Percentiles rank a stretch among this genome's conserved stretches.
Evolutionary conservation across 2,329 filamentous ascomycete genomes (phyloP).

Genomic region (Exophiala lecanii-corni): DNA sequence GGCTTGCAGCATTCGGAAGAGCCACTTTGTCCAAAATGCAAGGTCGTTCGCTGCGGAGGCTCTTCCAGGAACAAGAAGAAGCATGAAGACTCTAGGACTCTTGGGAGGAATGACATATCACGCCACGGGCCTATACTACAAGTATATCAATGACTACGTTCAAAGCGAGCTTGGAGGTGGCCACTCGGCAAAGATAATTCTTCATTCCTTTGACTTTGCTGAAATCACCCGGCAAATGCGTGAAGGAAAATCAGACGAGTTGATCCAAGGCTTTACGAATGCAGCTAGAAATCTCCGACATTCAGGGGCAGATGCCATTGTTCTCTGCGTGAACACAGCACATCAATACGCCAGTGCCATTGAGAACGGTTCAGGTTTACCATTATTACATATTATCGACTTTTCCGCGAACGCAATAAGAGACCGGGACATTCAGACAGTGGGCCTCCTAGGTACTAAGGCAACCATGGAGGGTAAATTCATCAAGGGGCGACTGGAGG

Average conservation of each 20-base stretch:
- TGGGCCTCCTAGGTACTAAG: slow-evolving; percentile 10
- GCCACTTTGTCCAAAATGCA: too few species aligned
- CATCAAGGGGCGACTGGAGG: slow-evolving; percentile 4
- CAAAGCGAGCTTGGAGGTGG: slow-evolving; percentile 1
- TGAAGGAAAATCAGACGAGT: neutral
- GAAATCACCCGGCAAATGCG: neutral
- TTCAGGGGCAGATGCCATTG: slow-evolving; percentile 1
- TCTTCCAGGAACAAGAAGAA: neutral
- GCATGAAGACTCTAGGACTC: slow-evolving; percentile 11
- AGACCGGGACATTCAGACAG: neutral
- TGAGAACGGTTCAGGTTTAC: neutral
- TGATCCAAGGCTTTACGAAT: neutral
- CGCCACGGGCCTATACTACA: slow-evolving; percentile 10
- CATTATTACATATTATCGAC: slow-evolving; percentile 11
- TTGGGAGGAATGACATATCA: slow-evolving; percentile 12
- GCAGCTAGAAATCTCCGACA: neutral
- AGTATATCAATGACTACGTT: slow-evolving; percentile 5
- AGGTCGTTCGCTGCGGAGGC: too few species aligned
- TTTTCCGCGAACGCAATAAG: slow-evolving; percentile 1
- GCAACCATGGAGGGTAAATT: slow-evolving; percentile 8
- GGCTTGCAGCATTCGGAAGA: too few species aligned
- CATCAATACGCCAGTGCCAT: slow-evolving; percentile 9
- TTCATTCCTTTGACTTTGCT: slow-evolving; percentile 12
- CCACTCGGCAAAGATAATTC: slow-evolving; percentile 7
- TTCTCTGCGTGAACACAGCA: slow-evolving; percentile 7